A percentile compares a stretch with the other conserved stretches of the same genome.
These are phyloP conservation scores for Boletus rubropictus DNA, from an alignment of 768 basidiomycete genomes.

Conservation along the genomic window DNA sequence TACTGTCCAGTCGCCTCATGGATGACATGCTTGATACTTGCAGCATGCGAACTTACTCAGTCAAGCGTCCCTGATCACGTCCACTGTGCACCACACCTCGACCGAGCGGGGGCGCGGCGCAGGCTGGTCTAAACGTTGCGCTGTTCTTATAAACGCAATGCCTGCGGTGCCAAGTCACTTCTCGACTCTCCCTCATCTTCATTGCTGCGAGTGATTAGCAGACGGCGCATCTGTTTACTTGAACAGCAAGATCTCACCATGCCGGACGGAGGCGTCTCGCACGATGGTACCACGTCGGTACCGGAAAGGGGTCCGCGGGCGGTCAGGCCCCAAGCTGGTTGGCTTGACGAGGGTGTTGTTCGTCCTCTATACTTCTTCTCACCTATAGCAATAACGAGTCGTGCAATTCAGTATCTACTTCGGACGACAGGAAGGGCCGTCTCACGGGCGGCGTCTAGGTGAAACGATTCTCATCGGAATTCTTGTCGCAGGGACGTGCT, in stretches of 20 bases:
- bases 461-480: background rate
- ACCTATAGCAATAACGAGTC: background rate
- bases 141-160: background rate
- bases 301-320: background rate
- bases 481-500: background rate
- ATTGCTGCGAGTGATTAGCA: background rate
- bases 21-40: background rate
- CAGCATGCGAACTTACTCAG: no score
- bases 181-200: background rate
- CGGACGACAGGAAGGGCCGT: background rate
- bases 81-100: no score
- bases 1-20: background rate
- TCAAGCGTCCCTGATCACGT: no score
- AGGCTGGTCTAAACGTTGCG: background rate
- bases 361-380: background rate
- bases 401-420: background rate
- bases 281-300: background rate
- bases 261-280: background rate
- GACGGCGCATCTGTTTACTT: background rate
- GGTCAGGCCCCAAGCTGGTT: background rate
- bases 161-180: background rate
- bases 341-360: no score
- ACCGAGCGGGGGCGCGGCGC: background rate
- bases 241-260: no score
- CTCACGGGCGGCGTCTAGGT: background rate